phyloP scores from a whole-genome alignment of 2,329 filamentous ascomycete genomes.

The Xylariaceae sp. region DNA sequence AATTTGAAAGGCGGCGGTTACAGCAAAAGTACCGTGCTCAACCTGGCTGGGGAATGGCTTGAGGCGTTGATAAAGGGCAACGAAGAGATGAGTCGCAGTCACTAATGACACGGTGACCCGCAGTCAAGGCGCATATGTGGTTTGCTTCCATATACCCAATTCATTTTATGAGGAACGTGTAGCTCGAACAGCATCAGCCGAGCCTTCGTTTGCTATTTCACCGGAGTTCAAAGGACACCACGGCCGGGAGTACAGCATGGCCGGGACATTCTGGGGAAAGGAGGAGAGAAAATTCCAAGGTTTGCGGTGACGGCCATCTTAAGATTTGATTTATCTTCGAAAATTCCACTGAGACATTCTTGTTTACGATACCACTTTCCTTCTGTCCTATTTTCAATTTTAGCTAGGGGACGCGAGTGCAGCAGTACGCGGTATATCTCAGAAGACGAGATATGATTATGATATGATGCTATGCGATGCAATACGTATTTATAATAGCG shows the following conservation, averaged over 20 bases:
- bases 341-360: neutral
- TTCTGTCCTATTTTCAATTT: no score
- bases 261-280: neutral
- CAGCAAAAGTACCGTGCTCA: slow-evolving; percentile 82
- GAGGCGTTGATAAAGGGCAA: slow-evolving; percentile 75
- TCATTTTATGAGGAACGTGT: neutral
- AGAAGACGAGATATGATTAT: no score
- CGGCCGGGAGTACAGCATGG: slow-evolving; percentile 4
- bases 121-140: neutral
- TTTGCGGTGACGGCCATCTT: neutral
- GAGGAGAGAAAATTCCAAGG: neutral
- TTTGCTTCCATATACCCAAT: neutral
- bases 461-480: no score
- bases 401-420: neutral
- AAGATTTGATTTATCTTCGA: slow-evolving; percentile 7
- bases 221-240: slow-evolving; percentile 16
- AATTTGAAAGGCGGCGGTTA: slow-evolving; percentile 75
- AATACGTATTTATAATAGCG: no score
- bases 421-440: no score
- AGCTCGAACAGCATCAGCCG: no score
- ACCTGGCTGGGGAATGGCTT: slow-evolving; percentile 79
- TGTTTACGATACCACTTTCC: slow-evolving; percentile 22
- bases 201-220: slow-evolving; percentile 5
- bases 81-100: slow-evolving; percentile 54
- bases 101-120: no score